A percentile compares a stretch with the other conserved stretches of the same genome.
Conservation (phyloP, 257 asterid species). For the Penstemon newberryi region DNA sequence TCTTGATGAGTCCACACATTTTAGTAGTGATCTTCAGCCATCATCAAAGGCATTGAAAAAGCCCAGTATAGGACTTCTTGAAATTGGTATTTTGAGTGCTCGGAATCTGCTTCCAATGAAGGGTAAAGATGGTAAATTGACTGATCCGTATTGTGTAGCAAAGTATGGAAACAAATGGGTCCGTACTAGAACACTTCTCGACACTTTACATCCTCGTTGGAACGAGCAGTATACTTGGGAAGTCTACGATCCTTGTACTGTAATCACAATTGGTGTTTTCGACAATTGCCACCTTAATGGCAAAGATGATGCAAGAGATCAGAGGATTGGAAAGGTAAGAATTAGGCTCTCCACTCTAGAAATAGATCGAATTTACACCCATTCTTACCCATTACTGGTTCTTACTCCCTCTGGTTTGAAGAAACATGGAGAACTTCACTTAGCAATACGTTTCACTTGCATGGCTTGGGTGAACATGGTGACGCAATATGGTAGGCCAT, state of each 20-base stretch:
- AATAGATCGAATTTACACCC: constrained; percentile 74
- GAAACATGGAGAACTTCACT: constrained; percentile 85
- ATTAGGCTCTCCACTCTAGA: constrained; percentile 84
- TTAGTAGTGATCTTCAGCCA: constrained; percentile 84
- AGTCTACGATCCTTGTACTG: constrained; percentile 82
- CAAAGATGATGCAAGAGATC: constrained; percentile 62
- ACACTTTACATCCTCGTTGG: constrained; percentile 75
- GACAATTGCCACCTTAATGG: constrained; percentile 81
- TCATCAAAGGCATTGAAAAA: constrained; percentile 67
- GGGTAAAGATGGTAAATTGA: constrained; percentile 64
- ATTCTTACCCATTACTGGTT: constrained; percentile 73
- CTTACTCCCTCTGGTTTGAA: constrained; percentile 72
- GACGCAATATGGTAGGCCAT: constrained; percentile 75
- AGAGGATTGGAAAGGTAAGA: constrained; percentile 85
- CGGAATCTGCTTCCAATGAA: constrained; percentile 74
- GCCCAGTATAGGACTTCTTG: constrained; percentile 75
- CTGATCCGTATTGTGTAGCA: constrained; percentile 92
- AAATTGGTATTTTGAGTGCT: constrained; percentile 82
- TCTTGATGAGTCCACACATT: constrained; percentile 79
- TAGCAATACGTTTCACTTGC: constrained; percentile 89
- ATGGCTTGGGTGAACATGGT: constrained; percentile 84
- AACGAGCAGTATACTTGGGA: constrained; percentile 99
- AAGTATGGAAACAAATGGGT: constrained; percentile 98
- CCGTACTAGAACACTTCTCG: constrained; percentile 80
- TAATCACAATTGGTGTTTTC: constrained; percentile 80